Evolutionary conservation across 331 rosid species (phyloP).

Genomic region (Malus hybrid): DNA sequence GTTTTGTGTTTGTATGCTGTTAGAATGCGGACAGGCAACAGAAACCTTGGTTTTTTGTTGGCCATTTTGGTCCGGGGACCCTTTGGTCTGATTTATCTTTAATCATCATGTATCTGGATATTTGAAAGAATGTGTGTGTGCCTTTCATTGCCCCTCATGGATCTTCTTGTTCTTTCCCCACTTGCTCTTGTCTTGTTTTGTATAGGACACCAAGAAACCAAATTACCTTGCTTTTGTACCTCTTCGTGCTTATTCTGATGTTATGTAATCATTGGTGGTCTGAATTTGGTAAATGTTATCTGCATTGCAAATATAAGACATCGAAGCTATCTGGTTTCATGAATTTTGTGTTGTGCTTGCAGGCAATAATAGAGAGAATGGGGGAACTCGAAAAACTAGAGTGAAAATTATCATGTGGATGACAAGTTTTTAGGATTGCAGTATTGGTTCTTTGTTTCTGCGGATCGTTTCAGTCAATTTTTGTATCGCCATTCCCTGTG

Average conservation of each 20-base stretch:
- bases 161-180: background rate
- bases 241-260: background rate
- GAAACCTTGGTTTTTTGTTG: background rate
- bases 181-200: background rate
- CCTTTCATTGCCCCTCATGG: background rate
- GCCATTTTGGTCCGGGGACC: background rate
- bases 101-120: background rate
- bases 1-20: background rate
- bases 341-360: conserved; percentile 15
- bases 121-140: background rate
- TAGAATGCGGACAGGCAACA: background rate
- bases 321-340: background rate
- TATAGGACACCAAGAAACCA: background rate
- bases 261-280: background rate
- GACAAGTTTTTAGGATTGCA: background rate
- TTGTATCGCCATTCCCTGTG: background rate
- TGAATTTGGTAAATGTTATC: background rate
- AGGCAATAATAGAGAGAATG: conserved; percentile 99
- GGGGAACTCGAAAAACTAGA: conserved; percentile 97
- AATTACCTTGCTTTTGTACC: background rate
- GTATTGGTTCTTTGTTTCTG: background rate
- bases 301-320: background rate
- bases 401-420: conserved; percentile 23
- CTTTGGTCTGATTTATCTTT: background rate
- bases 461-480: background rate